Evolutionary conservation across 768 basidiomycete species (phyloP).

Genomic region (Podaxis pistillaris): DNA sequence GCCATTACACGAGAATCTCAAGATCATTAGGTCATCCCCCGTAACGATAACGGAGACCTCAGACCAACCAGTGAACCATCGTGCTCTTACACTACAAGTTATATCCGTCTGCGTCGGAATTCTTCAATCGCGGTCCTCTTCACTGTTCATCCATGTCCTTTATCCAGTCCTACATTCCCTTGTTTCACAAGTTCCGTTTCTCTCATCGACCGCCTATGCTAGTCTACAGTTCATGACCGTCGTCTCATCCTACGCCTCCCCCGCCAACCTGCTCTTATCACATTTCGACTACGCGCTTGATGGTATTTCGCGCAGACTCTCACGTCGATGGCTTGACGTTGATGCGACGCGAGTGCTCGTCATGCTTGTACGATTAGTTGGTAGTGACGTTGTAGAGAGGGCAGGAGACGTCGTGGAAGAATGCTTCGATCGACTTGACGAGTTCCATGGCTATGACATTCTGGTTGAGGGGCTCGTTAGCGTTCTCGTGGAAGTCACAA

Average conservation of each 20-base stretch:
- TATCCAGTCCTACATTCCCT: conserved; percentile 89
- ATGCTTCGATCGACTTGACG: conserved; percentile 94
- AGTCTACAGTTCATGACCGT: conserved; percentile 69
- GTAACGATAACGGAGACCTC: conserved; percentile 17
- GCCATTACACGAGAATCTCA: conserved; percentile 57
- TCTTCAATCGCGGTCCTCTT: conserved; percentile 67
- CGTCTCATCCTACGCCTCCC: conserved; percentile 85
- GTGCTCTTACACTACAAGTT: conserved; percentile 67
- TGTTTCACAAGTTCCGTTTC: conserved; percentile 64
- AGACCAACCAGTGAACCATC: conserved; percentile 66
- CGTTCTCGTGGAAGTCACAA: conserved; percentile 82
- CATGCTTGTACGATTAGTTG: conserved; percentile 83
- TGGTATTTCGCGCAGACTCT: conserved; percentile 80
- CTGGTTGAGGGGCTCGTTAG: conserved; percentile 87
- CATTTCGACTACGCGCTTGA: conserved; percentile 98
- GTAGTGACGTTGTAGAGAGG: conserved; percentile 80
- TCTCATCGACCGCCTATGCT: conserved; percentile 75
- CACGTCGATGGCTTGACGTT: conserved; percentile 77
- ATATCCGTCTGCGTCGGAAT: conserved; percentile 72
- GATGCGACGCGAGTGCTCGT: conserved; percentile 88
- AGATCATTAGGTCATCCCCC: conserved; percentile 39
- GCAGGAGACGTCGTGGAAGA: conserved; percentile 96
- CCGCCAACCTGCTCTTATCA: conserved; percentile 83
- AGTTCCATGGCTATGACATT: conserved; percentile 89
- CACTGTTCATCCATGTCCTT: conserved; percentile 72